Percentiles rank a stretch among this genome's conserved stretches.
Evolutionary conservation across 2,329 filamentous ascomycete species (phyloP).

Genomic region (Ilyonectria mors-panacis): DNA sequence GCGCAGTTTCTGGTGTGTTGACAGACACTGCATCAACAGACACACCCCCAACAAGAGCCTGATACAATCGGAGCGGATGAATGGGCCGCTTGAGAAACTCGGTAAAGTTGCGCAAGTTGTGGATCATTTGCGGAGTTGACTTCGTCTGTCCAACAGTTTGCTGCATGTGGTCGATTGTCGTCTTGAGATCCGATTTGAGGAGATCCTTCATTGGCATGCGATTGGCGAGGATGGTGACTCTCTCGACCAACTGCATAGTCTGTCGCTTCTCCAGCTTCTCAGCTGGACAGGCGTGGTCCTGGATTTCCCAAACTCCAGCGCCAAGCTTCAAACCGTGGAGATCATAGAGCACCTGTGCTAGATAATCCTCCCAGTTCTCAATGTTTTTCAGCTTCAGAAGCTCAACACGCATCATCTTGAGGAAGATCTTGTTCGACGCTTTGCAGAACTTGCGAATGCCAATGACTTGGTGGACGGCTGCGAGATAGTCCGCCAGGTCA

Average conservation of each 20-base stretch:
- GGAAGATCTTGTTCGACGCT: conserved; percentile 86
- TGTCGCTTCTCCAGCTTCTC: conserved; percentile 86
- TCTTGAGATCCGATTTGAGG: conserved; percentile 90
- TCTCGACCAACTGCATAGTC: conserved; percentile 85
- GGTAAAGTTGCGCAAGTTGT: conserved; percentile 88
- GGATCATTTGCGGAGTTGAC: conserved; percentile 83
- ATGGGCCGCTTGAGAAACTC: conserved; percentile 87
- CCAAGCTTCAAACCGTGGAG: conserved; percentile 86
- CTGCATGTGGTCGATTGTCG: conserved; percentile 93
- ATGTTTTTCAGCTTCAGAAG: conserved; percentile 82
- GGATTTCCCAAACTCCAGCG: conserved; percentile 74
- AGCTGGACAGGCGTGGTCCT: conserved; percentile 84
- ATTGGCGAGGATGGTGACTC: conserved; percentile 84
- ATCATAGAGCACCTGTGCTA: conserved; percentile 88
- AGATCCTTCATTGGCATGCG: conserved; percentile 92
- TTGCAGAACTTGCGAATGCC: conserved; percentile 91
- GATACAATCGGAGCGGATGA: conserved; percentile 84
- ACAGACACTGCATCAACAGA: conserved; percentile 81
- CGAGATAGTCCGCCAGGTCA: conserved; percentile 84
- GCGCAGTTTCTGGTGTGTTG: conserved; percentile 75
- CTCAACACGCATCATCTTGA: conserved; percentile 91
- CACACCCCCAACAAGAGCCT: conserved; percentile 84
- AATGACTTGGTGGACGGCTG: conserved; percentile 85
- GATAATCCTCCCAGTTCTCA: conserved; percentile 87
- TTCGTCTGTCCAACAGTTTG: conserved; percentile 86